Evolutionary conservation across 345 rosid species (phyloP).

Genomic region (Citrus trifoliata): DNA sequence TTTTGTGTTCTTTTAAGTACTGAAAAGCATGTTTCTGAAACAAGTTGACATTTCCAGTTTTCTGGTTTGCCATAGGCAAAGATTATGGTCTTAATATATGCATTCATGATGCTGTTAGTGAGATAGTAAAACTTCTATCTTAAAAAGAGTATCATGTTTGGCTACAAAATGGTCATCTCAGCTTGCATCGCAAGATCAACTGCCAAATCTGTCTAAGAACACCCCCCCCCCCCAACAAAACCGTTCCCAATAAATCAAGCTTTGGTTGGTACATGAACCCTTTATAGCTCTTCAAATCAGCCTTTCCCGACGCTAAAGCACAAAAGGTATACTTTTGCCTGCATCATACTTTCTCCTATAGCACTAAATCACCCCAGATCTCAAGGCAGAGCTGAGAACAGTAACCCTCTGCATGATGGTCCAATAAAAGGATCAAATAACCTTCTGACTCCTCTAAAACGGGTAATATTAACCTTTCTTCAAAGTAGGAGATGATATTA

Average conservation of each 20-base stretch:
- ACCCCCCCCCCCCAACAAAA: neutral
- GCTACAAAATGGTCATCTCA: neutral
- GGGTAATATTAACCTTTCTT: neutral
- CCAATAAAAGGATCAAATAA: neutral
- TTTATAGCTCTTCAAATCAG: neutral
- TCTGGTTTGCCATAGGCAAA: neutral
- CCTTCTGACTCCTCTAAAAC: neutral
- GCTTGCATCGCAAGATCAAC: neutral
- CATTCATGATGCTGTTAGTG: neutral
- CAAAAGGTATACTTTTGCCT: neutral
- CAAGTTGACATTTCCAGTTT: neutral
- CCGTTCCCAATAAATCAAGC: neutral
- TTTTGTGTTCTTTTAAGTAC: neutral
- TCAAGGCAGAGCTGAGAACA: neutral
- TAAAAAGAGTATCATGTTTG: neutral
- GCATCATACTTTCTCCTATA: neutral
- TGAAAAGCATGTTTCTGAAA: neutral
- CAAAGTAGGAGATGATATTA: neutral
- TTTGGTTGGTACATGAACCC: neutral
- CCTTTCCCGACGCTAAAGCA: neutral
- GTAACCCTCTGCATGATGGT: neutral
- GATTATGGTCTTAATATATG: neutral
- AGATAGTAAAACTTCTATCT: neutral
- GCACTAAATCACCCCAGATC: neutral
- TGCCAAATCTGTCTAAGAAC: neutral